phyloP scores from a whole-genome alignment of 805 yeast genomes.

The Vanderwaltozyma yarrowii region DNA sequence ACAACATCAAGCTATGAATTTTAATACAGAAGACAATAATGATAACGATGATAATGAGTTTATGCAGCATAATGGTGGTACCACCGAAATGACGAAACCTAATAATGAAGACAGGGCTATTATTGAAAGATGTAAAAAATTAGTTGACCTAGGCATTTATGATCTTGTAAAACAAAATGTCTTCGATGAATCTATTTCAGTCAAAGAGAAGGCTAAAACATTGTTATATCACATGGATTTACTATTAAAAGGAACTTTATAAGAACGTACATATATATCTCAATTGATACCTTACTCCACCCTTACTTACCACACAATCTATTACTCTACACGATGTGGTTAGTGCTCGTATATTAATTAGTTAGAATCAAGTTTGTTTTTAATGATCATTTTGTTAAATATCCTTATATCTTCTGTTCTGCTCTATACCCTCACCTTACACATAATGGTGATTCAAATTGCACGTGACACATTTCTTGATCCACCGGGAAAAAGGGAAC shows the following conservation, averaged over 20 bases:
- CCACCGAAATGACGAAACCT: conserved; percentile 5
- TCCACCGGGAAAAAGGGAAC: too few relatives aligned
- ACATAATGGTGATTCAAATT: too few relatives aligned
- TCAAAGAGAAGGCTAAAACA: conserved; percentile 26
- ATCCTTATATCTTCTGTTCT: too few relatives aligned
- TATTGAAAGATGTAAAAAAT: conserved; percentile 20
- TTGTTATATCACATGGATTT: conserved; percentile 25
- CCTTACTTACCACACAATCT: too few relatives aligned
- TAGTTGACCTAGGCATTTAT: conserved; percentile 21
- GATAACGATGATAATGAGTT: conserved; percentile 11
- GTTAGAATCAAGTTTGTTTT: too few relatives aligned
- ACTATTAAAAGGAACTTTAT: conserved; percentile 10
- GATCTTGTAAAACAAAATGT: conserved; percentile 22
- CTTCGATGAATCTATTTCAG: conserved; percentile 19
- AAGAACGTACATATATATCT: too few relatives aligned
- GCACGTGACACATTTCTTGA: too few relatives aligned
- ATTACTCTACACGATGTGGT: too few relatives aligned
- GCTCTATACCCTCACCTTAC: too few relatives aligned
- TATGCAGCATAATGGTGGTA: conserved; percentile 7
- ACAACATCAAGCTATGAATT: neutral
- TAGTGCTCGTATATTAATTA: too few relatives aligned
- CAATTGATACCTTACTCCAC: too few relatives aligned
- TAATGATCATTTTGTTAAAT: too few relatives aligned
- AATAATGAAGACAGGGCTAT: conserved; percentile 13
- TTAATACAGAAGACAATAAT: conserved; percentile 1